Percentiles rank a stretch among this genome's conserved stretches.
Conservation (phyloP, 2,329 filamentous ascomycete genomes). For the Phialemoniopsis sp. region DNA sequence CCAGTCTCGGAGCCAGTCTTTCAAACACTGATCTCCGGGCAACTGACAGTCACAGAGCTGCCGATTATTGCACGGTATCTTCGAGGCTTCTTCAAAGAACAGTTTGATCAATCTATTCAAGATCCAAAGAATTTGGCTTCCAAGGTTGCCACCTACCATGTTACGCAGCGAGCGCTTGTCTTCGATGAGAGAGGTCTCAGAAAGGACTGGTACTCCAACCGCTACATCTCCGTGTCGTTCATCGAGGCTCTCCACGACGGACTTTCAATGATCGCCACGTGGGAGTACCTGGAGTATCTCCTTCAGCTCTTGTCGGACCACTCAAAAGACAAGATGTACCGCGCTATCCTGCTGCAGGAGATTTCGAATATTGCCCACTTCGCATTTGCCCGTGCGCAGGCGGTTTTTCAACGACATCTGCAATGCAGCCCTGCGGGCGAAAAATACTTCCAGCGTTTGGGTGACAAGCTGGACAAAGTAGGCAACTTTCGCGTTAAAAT, state of each 20-base stretch:
- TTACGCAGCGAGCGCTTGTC: too few relatives aligned
- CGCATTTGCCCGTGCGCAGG: slow-evolving; percentile 33
- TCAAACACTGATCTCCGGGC: too few relatives aligned
- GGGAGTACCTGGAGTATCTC: slow-evolving; percentile 32
- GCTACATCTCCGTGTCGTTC: slow-evolving; percentile 29
- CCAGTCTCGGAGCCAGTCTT: too few relatives aligned
- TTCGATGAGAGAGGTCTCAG: too few relatives aligned
- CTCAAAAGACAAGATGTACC: slow-evolving; percentile 20
- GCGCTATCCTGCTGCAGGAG: slow-evolving; percentile 35
- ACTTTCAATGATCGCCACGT: slow-evolving; percentile 29
- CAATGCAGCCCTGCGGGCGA: slow-evolving; percentile 9
- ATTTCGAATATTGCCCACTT: slow-evolving; percentile 36
- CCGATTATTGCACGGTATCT: too few relatives aligned
- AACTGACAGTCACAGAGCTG: too few relatives aligned
- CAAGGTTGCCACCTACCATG: too few relatives aligned
- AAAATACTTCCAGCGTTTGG: too few relatives aligned
- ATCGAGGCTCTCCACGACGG: slow-evolving; percentile 33
- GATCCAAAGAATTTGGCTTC: too few relatives aligned
- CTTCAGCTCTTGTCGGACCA: slow-evolving; percentile 24
- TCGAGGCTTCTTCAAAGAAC: too few relatives aligned
- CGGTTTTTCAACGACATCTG: slow-evolving; percentile 33
- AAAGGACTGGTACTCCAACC: too few relatives aligned
- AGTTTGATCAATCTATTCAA: too few relatives aligned
- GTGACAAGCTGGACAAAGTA: slow-evolving; percentile 17
- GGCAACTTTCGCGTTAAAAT: slow-evolving; percentile 29